Evolutionary conservation across 1,139 yeast species (phyloP), one percentile per base, ranked within the genome.

Genomic region (Diutina catenulata): DNA sequence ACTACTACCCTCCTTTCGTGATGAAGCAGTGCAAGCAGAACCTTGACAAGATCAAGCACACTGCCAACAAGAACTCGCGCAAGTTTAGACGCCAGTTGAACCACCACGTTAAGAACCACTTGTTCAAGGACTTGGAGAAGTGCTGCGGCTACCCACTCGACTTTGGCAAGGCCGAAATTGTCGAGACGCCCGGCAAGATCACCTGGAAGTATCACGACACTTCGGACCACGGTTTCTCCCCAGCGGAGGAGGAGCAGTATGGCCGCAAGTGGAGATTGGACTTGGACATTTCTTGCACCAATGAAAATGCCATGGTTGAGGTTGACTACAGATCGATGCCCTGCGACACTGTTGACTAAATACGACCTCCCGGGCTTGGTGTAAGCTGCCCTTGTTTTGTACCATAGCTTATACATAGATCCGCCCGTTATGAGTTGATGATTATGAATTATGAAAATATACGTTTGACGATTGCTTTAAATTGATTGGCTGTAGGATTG

Each of bases 21-120:
- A 49, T 80, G 56, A 70, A 71, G 47, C 80, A 74, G 47, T 70
- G 80, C 45, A 83, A 76, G 47, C 74, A 78, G 42, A 76, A 80
- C 52, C 72, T 76, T 41, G 91, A 80, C 41, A 79, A 77, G 56
- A 73, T 80, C 43, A 79, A 80, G 55, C 80, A 81, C 37, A 76
- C 83, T 38, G 74, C 72, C 64, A 80, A 80, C 59, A 75, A 79
- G 42, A 76, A 79, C 52, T 76, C 80, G 41, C 72, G 76, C 49
- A 80, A 80, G 58, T 80, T 79, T 53, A 76, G 74, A 48, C 70
- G 91, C 54, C 80, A 80, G 52, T 66, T 80, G 56, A 80, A 78
- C 52, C 88, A 80, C 56, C 91, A 80, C 49, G 66, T 80, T 40
- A 74, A 76, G 50, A 78, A 78, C 51, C 88, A 80, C 55, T 62